These are phyloP conservation scores for Saitoella complicata DNA, from an alignment of 805 yeast genomes.

Conservation along the genomic window DNA sequence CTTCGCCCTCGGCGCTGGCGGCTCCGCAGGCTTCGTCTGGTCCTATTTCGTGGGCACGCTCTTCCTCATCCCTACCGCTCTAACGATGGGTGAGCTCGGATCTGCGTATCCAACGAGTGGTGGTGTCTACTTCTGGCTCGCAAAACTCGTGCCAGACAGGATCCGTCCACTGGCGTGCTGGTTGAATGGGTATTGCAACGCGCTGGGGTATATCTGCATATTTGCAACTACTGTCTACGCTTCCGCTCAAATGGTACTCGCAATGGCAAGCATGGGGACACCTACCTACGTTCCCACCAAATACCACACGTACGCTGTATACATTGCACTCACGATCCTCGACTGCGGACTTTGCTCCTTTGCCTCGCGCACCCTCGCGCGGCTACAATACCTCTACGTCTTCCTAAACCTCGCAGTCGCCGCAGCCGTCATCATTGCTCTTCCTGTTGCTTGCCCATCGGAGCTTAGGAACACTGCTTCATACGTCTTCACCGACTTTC, in stretches of 20 bases:
- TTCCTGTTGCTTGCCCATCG: too few species aligned
- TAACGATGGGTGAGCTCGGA: background rate
- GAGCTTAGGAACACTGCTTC: background rate
- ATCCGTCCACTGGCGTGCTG: background rate
- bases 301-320: background rate
- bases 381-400: background rate
- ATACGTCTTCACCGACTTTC: background rate
- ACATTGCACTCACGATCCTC: background rate
- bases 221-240: background rate
- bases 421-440: background rate
- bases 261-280: background rate
- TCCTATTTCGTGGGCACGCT: background rate
- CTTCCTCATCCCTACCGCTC: background rate
- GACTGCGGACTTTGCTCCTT: background rate
- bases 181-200: background rate
- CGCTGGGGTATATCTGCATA: background rate
- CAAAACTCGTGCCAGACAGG: too few species aligned
- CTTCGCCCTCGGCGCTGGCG: background rate
- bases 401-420: background rate
- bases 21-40: background rate
- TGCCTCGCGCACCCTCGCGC: background rate
- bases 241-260: background rate
- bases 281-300: background rate
- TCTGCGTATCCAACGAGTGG: background rate
- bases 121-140: background rate